Evolutionary conservation across 768 basidiomycete genomes (phyloP).

Genomic region (Pulveroboletus sp.): DNA sequence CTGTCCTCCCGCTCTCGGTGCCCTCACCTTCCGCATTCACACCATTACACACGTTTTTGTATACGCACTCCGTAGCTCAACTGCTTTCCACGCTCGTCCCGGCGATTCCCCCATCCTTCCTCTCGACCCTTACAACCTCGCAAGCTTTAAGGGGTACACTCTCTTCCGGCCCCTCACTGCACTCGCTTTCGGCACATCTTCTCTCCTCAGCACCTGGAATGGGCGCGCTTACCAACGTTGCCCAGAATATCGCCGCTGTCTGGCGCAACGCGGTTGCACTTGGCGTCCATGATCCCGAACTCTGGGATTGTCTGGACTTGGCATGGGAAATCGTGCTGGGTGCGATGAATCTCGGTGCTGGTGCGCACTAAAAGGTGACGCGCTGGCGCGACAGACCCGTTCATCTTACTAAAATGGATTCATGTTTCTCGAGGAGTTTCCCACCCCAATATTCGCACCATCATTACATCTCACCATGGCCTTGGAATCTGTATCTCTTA

Average conservation of each 20-base stretch:
- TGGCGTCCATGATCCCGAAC: slow-evolving; percentile 58
- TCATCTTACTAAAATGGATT: slow-evolving; percentile 17
- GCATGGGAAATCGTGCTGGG: slow-evolving; percentile 66
- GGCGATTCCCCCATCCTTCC: slow-evolving; percentile 26
- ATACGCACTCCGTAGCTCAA: slow-evolving; percentile 49
- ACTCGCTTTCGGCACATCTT: slow-evolving; percentile 52
- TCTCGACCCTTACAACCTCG: slow-evolving; percentile 28
- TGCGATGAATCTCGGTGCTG: slow-evolving; percentile 51
- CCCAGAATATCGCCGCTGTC: slow-evolving; percentile 52
- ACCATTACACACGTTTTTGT: slow-evolving; percentile 58
- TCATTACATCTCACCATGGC: slow-evolving; percentile 14
- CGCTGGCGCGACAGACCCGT: slow-evolving; percentile 17
- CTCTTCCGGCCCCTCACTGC: slow-evolving; percentile 47
- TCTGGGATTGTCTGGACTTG: slow-evolving; percentile 65
- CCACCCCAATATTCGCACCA: slow-evolving; percentile 24
- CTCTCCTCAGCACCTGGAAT: slow-evolving; percentile 40
- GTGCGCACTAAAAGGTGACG: slow-evolving; percentile 28
- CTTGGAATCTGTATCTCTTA: slow-evolving; percentile 29
- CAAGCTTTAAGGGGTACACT: slow-evolving; percentile 37
- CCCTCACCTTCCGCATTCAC: slow-evolving; percentile 61
- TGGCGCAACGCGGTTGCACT: slow-evolving; percentile 71
- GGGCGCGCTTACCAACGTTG: slow-evolving; percentile 45
- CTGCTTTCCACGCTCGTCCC: slow-evolving; percentile 50
- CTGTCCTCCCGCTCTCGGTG: slow-evolving; percentile 58
- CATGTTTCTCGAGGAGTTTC: slow-evolving; percentile 18